Percentiles rank a stretch among this genome's conserved stretches.
These are phyloP conservation scores for Fusarium sp. DNA, from an alignment of 2,329 filamentous ascomycete species.

Conservation along the genomic window DNA sequence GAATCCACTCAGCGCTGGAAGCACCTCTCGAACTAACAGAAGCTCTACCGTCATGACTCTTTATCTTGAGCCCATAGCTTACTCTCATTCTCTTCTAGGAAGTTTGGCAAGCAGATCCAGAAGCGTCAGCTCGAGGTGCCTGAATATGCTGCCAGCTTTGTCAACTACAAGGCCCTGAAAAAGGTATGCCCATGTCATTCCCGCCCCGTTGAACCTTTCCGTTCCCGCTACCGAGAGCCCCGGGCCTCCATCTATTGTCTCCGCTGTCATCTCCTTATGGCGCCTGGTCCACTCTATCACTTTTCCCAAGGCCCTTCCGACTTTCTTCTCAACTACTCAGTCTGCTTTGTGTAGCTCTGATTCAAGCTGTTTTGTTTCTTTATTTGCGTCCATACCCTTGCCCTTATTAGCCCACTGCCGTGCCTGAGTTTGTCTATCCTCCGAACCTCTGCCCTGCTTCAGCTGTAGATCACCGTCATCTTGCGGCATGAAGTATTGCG, in stretches of 20 bases:
- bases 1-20: constrained; percentile 10
- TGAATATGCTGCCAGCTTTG: constrained; percentile 98
- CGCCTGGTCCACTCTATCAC: constrained; percentile 30
- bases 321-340: constrained; percentile 14
- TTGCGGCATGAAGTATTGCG: constrained; percentile 14
- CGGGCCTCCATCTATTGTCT: constrained; percentile 30
- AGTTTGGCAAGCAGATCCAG: constrained; percentile 99
- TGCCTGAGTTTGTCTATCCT: constrained; percentile 3
- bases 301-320: constrained; percentile 23
- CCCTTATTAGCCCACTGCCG: constrained; percentile 11
- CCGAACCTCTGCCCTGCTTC: constrained; percentile 23
- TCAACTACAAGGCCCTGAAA: constrained; percentile 99
- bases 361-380: constrained; percentile 14
- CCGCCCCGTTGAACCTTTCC: constrained; percentile 34
- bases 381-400: constrained; percentile 14
- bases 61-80: constrained; percentile 11
- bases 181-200: constrained; percentile 73
- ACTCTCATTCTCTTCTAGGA: constrained; percentile 70
- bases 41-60: constrained; percentile 2
- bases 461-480: constrained; percentile 31
- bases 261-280: constrained; percentile 44
- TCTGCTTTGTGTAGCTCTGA: constrained; percentile 18
- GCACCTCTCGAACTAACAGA: constrained; percentile 5
- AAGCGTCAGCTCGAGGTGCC: constrained; percentile 98
- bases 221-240: constrained; percentile 38